Percentiles rank a stretch among this genome's conserved stretches.
Conservation (phyloP, 352 stramenopile species). For the Pythium periplocum region DNA sequence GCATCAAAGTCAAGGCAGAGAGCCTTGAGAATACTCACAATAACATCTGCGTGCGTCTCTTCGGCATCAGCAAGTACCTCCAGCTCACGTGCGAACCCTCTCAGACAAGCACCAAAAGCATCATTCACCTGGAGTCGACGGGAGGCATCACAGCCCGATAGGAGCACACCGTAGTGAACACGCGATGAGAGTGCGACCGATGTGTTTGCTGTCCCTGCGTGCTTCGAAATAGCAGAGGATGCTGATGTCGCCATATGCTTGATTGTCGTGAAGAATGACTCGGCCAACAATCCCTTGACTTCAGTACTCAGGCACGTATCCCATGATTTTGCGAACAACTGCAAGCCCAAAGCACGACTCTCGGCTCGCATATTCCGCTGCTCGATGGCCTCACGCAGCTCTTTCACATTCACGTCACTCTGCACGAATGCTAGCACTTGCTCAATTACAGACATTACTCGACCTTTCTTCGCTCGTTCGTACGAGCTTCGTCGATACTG, state of each 20-base stretch:
- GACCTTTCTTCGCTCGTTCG: slow-evolving; percentile 40
- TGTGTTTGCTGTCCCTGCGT: too few species aligned
- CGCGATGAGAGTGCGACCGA: slow-evolving; percentile 4
- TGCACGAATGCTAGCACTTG: slow-evolving; percentile 86
- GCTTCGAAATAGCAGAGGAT: neutral
- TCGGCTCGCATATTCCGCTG: slow-evolving; percentile 40
- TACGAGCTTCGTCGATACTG: slow-evolving; percentile 69
- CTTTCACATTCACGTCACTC: slow-evolving; percentile 62
- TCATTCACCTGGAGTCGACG: slow-evolving; percentile 40
- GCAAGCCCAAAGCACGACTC: slow-evolving; percentile 36
- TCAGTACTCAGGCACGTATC: slow-evolving; percentile 19
- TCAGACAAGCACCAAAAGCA: slow-evolving; percentile 42
- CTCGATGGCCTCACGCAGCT: slow-evolving; percentile 40
- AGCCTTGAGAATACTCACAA: slow-evolving; percentile 39
- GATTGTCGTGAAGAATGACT: slow-evolving; percentile 28
- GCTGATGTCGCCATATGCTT: too few species aligned
- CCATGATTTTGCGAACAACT: slow-evolving; percentile 34
- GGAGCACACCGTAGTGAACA: slow-evolving; percentile 55
- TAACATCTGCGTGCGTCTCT: slow-evolving; percentile 18
- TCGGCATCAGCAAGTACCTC: neutral
- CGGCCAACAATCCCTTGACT: slow-evolving; percentile 32
- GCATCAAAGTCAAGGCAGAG: slow-evolving; percentile 71
- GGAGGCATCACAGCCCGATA: slow-evolving; percentile 50
- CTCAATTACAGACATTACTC: slow-evolving; percentile 69
- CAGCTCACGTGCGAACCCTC: slow-evolving; percentile 17